Conservation (phyloP, 495 filamentous ascomycete species). For the Annulohypoxylon stygium region DNA sequence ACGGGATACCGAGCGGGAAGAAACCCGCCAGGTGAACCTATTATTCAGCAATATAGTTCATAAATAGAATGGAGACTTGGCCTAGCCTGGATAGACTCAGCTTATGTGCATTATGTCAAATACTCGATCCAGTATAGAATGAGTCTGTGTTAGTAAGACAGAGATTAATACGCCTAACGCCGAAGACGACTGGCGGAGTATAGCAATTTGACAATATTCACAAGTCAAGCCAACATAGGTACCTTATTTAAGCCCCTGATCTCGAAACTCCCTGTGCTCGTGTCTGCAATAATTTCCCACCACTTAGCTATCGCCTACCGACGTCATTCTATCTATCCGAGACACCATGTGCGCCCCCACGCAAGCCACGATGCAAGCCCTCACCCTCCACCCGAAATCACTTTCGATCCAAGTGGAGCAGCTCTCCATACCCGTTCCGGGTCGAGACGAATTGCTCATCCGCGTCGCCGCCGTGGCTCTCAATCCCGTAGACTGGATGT, state of each 20-base stretch:
- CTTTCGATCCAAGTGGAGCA: slow-evolving; percentile 39
- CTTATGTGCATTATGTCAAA: neutral
- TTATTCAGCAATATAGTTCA: slow-evolving; percentile 13
- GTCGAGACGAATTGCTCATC: slow-evolving; percentile 55
- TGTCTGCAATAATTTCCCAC: neutral
- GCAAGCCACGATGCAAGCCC: slow-evolving; percentile 16
- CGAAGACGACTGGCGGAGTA: neutral
- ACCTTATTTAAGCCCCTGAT: neutral
- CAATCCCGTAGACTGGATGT: slow-evolving; percentile 60
- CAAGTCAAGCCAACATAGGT: neutral
- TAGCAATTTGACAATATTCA: neutral
- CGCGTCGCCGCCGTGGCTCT: slow-evolving; percentile 58
- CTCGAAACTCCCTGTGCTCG: neutral
- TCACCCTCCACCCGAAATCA: slow-evolving; percentile 23
- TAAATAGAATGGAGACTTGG: neutral
- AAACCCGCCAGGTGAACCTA: neutral
- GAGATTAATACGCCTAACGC: neutral
- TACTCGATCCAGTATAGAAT: neutral
- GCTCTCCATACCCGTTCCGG: slow-evolving; percentile 42
- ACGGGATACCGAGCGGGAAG: neutral
- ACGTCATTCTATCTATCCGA: neutral
- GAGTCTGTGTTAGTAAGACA: neutral
- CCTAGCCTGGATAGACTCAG: slow-evolving; percentile 5
- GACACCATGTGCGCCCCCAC: neutral
- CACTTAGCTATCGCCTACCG: neutral